Percentiles rank a stretch among this genome's conserved stretches.
phyloP scores from a whole-genome alignment of 345 rosid genomes.

The Boechera retrofracta region DNA sequence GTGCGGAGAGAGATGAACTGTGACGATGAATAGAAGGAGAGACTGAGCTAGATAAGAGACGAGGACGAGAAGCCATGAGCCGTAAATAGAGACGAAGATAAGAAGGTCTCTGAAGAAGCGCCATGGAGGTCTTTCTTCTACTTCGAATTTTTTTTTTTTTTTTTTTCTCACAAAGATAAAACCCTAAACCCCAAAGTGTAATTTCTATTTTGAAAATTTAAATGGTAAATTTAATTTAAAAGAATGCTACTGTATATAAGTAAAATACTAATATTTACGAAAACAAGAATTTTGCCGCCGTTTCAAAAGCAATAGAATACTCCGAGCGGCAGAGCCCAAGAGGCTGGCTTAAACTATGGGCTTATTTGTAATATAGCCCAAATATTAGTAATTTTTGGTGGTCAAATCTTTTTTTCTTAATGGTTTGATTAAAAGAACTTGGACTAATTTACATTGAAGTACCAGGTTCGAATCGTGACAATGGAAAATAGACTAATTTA shows the following conservation, averaged over 20 bases:
- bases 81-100: constrained; percentile 41
- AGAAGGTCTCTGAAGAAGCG: constrained; percentile 44
- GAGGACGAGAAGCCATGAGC: constrained; percentile 48
- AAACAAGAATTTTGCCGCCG: constrained; percentile 19
- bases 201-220: not conserved
- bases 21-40: constrained; percentile 38
- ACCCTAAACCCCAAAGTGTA: constrained; percentile 25
- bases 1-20: constrained; percentile 26
- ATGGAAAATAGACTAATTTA: not conserved
- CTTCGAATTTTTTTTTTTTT: not conserved
- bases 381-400: not conserved
- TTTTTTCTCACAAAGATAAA: constrained; percentile 13
- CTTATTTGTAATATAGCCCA: constrained; percentile 2
- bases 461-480: not conserved
- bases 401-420: too few species aligned
- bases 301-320: constrained; percentile 12
- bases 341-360: constrained; percentile 8
- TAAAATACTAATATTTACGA: not conserved
- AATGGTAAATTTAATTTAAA: not conserved
- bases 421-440: too few species aligned
- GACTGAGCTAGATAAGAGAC: constrained; percentile 29
- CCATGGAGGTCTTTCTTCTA: constrained; percentile 37
- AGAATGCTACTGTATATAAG: not conserved
- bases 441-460: not conserved
- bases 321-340: not conserved